A percentile compares a stretch with the other conserved stretches of the same genome.
Conservation (phyloP, 208 protist species). For the Trichomonas gallinae region DNA sequence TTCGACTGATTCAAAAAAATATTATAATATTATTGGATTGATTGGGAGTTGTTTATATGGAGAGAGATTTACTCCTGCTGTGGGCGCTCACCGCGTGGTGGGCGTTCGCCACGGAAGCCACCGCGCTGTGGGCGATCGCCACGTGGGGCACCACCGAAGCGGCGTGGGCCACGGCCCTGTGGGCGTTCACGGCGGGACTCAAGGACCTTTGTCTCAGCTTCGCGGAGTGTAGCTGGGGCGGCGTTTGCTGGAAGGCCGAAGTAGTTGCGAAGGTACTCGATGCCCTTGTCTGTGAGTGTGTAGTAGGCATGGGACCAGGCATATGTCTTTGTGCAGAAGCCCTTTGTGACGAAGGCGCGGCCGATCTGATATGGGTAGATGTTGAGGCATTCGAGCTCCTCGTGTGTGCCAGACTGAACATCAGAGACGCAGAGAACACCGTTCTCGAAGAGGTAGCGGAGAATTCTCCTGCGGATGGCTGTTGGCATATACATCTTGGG, state of each 20-base stretch:
- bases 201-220: neutral
- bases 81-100: neutral
- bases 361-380: neutral
- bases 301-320: neutral
- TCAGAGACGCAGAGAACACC: neutral
- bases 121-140: neutral
- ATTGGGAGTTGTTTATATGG: neutral
- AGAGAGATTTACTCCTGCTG: neutral
- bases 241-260: neutral
- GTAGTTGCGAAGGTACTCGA: neutral
- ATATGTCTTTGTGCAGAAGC: neutral
- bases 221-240: neutral
- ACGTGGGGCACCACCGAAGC: neutral
- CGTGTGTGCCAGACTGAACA: neutral
- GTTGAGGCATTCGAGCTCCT: neutral
- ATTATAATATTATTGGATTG: too few relatives aligned
- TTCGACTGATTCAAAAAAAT: too few relatives aligned
- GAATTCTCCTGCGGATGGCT: neutral
- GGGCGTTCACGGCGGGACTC: neutral
- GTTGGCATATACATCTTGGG: neutral
- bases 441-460: conserved; percentile 5
- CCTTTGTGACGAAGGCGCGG: neutral
- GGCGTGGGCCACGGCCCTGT: neutral
- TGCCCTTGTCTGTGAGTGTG: neutral
- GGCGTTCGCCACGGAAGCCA: neutral